phyloP scores from a whole-genome alignment of 2,329 filamentous ascomycete genomes.

The Penicillium sp. region DNA sequence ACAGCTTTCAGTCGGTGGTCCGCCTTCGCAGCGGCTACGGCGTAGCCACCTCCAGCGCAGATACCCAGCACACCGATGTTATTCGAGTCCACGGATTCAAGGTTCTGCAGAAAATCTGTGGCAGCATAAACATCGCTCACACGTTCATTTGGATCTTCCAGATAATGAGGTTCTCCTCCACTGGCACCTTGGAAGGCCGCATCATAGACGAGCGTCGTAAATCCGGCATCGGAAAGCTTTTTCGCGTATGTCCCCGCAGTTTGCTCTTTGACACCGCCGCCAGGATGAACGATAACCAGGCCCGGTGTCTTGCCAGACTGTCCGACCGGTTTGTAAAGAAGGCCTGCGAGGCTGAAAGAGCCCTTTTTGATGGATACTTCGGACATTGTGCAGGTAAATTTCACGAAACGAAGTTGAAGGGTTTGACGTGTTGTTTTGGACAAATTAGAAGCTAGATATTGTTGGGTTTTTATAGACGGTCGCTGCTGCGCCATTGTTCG shows the following conservation, averaged over 20 bases:
- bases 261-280: constrained; percentile 29
- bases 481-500: too few relatives aligned
- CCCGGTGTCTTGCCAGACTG: too few relatives aligned
- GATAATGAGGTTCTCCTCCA: constrained; percentile 35
- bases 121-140: constrained; percentile 39
- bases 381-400: too few relatives aligned
- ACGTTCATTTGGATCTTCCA: constrained; percentile 41
- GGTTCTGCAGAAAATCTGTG: constrained; percentile 32
- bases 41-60: constrained; percentile 40
- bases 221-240: constrained; percentile 32
- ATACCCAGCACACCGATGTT: constrained; percentile 44
- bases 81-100: constrained; percentile 28
- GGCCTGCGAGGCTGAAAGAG: too few relatives aligned
- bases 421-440: too few relatives aligned
- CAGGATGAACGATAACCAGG: too few relatives aligned
- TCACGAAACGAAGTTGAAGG: too few relatives aligned
- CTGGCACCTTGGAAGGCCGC: constrained; percentile 41
- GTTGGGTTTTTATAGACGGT: too few relatives aligned
- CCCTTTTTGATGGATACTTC: too few relatives aligned
- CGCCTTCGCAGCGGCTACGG: constrained; percentile 34
- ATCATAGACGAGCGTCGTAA: constrained; percentile 39
- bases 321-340: too few relatives aligned
- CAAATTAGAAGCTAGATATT: too few relatives aligned
- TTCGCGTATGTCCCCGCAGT: constrained; percentile 35
- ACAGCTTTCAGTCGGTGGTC: constrained; percentile 43